Base-by-base conservation (phyloP, 2,329 filamentous ascomycete species). In the Aspergillus awamori region DNA sequence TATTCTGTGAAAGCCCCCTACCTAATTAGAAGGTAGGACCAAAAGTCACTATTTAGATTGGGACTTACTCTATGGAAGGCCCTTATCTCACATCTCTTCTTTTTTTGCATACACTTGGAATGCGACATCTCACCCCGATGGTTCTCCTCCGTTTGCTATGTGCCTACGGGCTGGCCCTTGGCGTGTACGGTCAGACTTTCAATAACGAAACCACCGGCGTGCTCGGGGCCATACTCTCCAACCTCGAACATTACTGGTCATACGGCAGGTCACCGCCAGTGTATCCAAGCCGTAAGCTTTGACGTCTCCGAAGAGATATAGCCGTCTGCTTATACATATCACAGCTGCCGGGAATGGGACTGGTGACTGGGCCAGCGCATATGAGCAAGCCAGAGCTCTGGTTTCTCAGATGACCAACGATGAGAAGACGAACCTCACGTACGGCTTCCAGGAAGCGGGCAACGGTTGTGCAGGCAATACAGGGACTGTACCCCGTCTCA, bases 401-500 rank as follows among this genome's bases (percentile, higher is more conserved):
- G 53, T 65, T 13, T 20, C 54, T 1, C 53, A 59, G 13, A 48
- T 66, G 45, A 63, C 64, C 0, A 22, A 58, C 8, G 64, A 63
- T 1, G 64, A 65, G 38, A 66, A 66, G 52, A 45, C 51, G 11
- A 60, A 63, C 47, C 38, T 65, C 2, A 64, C 62, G 3, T 54
- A 56, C 1, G 64, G 64, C 1, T 43, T 30, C 4, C 15, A 33
- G 2, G 61, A 61, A 2, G 57, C 38, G 8, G 59, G 49, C 7
- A 59, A 57, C 8, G 59, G 59, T 0, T 65, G 63, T 26, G 55
- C 41, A 1, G 62, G 62, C 2, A 59, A 43, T 5, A 28, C 49
- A 2, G 51, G 51, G 2, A 53, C 49, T 6, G 57, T 57, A 2
- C 61, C 60, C 3, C 53, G 63, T 2, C 45, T 67, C 10, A 49